Base-by-base conservation (phyloP, 352 stramenopile species). In the Phytophthora crassamura region DNA sequence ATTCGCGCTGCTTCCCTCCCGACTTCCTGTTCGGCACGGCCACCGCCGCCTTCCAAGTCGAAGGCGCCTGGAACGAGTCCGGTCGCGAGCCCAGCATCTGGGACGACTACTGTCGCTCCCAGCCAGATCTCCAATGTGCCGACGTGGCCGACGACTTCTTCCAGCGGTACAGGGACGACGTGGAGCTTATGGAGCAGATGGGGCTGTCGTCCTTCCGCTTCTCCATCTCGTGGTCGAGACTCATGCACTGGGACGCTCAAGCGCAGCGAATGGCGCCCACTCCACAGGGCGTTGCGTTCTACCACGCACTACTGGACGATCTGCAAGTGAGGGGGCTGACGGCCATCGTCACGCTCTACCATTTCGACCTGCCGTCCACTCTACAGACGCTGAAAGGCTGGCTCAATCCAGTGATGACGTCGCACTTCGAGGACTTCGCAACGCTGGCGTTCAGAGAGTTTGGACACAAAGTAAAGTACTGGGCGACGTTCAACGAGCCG, bases 401-500 rank as follows among this genome's bases (percentile, higher is more conserved):
- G 81, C 65, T 93, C 3, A 79, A 88, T 61, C 34, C 41, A 0
- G 73, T 72, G 11, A 83, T 93, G 48, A 65, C 86, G 12, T 69
- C 69, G 36, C 75, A 92, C 52, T 98, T 97, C 66, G 78, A 84
- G 14, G 70, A 94, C 36, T 99, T 98, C 73, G 91, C 94, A 2
- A 60, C 81, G 38, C 72, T 98, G 22, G 95, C 90, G 54, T 99
- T 98, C 72, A 61, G 81, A 12, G 80, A 89, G 39, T 98, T 97
- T 79, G 96, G 95, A 42, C 67, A 84, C 56, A 89, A 96, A 48
- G 89, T 99, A 14, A 90, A 95, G 61, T 88, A 87, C 56, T 99
- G 96, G 96, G 89, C 97, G 12, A 99, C 96, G 4, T 93, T 99
- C 57, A 99, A 99, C 63, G 97, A 99, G 73, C 81, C 93, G 12